Evolutionary conservation across 192 early-diverging fungal genomes (phyloP).

Genomic region (Jimgerdemannia lactiflua): DNA sequence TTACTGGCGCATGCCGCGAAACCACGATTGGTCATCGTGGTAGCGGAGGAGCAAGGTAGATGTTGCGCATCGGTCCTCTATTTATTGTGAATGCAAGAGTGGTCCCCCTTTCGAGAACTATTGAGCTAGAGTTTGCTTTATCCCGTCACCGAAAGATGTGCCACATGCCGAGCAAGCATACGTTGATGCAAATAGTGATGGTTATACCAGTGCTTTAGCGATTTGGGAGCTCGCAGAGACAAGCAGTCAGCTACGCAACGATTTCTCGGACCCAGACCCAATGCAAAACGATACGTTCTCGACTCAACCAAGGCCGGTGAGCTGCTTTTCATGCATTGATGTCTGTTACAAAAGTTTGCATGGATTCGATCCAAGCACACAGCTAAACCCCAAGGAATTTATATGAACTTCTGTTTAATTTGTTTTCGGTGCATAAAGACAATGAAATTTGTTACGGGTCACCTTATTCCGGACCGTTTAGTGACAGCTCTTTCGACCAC

Average conservation of each 20-base stretch:
- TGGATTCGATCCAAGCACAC: not conserved
- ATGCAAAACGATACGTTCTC: not conserved
- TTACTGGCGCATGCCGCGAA: not conserved
- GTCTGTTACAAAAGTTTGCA: not conserved
- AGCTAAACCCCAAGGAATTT: not conserved
- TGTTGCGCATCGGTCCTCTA: not conserved
- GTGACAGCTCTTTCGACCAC: not conserved
- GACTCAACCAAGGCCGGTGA: not conserved
- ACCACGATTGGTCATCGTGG: not conserved
- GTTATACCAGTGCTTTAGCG: slow-evolving; percentile 10
- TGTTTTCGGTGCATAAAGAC: not conserved
- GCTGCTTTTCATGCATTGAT: not conserved
- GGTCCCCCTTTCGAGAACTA: too few relatives aligned
- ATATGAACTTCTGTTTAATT: not conserved
- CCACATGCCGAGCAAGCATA: slow-evolving; percentile 1
- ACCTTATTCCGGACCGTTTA: not conserved
- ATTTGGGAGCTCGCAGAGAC: slow-evolving; percentile 14
- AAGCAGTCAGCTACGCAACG: slow-evolving; percentile 7
- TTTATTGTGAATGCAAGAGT: too few relatives aligned
- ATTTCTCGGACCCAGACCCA: slow-evolving; percentile 5
- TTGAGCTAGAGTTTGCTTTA: not conserved
- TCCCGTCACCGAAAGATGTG: slow-evolving; percentile 1
- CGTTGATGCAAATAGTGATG: not conserved
- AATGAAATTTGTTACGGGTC: not conserved
- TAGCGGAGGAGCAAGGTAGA: not conserved